Evolutionary conservation across 257 asterid genomes (phyloP).

Genomic region (Solanum paucissectum): DNA sequence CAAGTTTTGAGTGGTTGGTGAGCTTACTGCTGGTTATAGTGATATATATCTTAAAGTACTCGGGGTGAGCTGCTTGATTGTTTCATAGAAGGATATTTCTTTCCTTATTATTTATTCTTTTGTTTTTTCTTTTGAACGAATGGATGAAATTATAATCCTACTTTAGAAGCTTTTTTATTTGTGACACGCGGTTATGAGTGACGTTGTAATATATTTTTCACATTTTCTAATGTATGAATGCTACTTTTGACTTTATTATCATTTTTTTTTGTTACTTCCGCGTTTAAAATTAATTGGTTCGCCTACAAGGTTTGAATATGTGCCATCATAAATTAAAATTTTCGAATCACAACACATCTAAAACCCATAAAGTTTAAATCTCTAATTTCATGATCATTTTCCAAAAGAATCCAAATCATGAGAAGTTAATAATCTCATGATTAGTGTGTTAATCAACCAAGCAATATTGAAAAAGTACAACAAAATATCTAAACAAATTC

Average conservation of each 20-base stretch:
- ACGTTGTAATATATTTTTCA: neutral
- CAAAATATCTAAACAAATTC: neutral
- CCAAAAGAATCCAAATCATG: neutral
- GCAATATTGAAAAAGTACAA: neutral
- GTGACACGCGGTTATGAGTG: neutral
- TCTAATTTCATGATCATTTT: neutral
- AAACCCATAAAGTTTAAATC: neutral
- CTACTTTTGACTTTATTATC: neutral
- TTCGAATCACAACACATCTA: fast-evolving
- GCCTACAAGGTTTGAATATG: neutral
- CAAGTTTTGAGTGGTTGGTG: neutral
- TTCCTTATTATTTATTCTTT: too few relatives aligned
- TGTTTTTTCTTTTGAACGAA: neutral
- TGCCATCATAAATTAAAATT: fast-evolving
- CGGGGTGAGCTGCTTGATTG: neutral
- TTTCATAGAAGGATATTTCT: too few relatives aligned
- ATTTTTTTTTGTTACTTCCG: neutral
- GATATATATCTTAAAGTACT: neutral
- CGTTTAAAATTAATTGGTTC: too few relatives aligned
- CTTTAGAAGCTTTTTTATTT: too few relatives aligned
- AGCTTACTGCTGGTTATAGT: neutral
- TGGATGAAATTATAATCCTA: neutral
- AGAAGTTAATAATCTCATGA: neutral
- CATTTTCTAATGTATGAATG: too few relatives aligned
- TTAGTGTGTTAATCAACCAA: neutral